phyloP scores from a whole-genome alignment of 139 green algal species.

The Monoraphidium neglectum region DNA sequence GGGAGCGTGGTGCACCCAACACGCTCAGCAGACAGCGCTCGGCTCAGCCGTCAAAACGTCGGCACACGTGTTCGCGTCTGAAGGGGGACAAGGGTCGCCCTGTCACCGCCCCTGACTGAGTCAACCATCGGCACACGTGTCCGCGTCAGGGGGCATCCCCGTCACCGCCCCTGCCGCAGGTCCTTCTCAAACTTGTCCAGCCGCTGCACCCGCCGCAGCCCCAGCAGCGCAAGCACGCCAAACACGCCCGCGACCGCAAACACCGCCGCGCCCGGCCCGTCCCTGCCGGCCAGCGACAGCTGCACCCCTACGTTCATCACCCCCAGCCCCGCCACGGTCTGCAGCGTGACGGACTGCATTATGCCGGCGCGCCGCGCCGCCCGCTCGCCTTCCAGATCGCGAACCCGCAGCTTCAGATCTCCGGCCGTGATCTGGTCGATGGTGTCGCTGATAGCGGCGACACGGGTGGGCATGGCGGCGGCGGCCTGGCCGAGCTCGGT shows the following conservation, averaged over 20 bases:
- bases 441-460: constrained; percentile 65
- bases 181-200: constrained; percentile 89
- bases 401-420: constrained; percentile 73
- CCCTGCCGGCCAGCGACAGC: constrained; percentile 46
- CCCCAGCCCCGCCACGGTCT: constrained; percentile 58
- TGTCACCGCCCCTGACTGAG: too few relatives aligned
- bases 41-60: too few relatives aligned
- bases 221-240: constrained; percentile 45
- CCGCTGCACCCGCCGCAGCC: constrained; percentile 63
- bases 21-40: too few relatives aligned
- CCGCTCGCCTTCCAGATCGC: constrained; percentile 78
- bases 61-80: too few relatives aligned
- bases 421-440: constrained; percentile 63
- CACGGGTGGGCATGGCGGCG: constrained; percentile 68
- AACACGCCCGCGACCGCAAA: constrained; percentile 52
- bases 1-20: too few relatives aligned
- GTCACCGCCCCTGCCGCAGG: constrained; percentile 16
- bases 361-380: constrained; percentile 54
- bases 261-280: constrained; percentile 30
- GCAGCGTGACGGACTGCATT: constrained; percentile 67
- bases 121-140: too few relatives aligned
- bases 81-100: too few relatives aligned
- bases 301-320: constrained; percentile 71
- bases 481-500: constrained; percentile 56
- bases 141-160: too few relatives aligned